Base-by-base conservation (phyloP, 2,329 filamentous ascomycete genomes). In the Aspergillus felis region DNA sequence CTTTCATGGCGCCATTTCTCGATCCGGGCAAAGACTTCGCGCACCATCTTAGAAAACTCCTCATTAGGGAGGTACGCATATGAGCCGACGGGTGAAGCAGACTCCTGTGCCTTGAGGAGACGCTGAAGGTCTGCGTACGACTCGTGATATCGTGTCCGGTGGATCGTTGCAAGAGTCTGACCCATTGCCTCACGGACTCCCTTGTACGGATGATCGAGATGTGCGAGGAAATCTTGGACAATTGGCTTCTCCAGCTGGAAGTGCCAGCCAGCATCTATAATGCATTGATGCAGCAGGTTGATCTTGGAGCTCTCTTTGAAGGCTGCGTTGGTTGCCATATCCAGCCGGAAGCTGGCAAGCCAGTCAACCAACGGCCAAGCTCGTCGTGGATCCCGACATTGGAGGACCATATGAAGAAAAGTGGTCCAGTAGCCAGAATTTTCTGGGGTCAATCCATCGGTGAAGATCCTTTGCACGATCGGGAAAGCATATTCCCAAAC, bases 271-370 rank as follows among this genome's bases (percentile, higher is more conserved):
- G 87, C 85, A 67, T 96, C 92, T 48, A 87, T 87, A 58, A 99
- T 89, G 61, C 90, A 84, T 64, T 96, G 91, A 65, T 97, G 91
- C 20, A 99, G 81, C 29, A 99, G 79, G 63, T 94, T 88, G 17
- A 99, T 91, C 78, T 97, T 97, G 28, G 93, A 95, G 55, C 93
- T 96, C 73, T 99, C 95, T 73, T 99, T 99, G 82, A 99, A 99
- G 0, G 94, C 94, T 3, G 95, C 94, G 70, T 97, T 97, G 0
- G 93, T 97, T 5, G 85, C 81, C 88, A 97, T 93, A 71, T 99
- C 94, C 9, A 99, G 81, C 29, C 91, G 85, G 83, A 97, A 97
- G 54, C 87, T 85, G 50, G 89, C 85, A 22, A 99, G 81, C 74
- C 86, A 88, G 62, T 94, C 88, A 38, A 96, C 84, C 61, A 99